These are phyloP conservation scores for Chamaecyparis obtusa DNA, from an alignment of 75 land plant genomes.

Conservation along the genomic window DNA sequence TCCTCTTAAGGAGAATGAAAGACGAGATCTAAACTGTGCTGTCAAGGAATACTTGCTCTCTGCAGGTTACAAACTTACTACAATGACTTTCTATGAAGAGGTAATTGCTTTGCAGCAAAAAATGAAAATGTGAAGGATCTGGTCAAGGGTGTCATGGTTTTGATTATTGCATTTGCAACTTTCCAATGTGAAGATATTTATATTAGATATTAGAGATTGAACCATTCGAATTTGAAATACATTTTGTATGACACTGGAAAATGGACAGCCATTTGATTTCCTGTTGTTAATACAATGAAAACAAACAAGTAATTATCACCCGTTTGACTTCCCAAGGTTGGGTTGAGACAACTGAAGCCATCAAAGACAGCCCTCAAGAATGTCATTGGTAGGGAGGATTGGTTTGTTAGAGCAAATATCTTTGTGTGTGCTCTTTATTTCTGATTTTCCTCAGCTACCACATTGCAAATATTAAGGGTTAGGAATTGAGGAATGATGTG, in stretches of 20 bases:
- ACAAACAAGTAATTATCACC: not conserved
- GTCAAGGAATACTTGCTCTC: constrained; percentile 87
- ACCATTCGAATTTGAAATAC: not conserved
- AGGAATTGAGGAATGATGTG: too few relatives aligned
- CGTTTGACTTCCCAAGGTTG: too few relatives aligned
- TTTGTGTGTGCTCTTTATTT: too few relatives aligned
- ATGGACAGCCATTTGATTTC: not conserved
- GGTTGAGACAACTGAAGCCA: too few relatives aligned
- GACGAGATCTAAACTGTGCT: constrained; percentile 84
- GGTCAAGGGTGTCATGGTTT: not conserved
- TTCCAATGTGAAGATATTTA: not conserved
- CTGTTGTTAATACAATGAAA: not conserved
- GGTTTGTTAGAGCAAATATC: too few relatives aligned
- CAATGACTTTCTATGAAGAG: constrained; percentile 99
- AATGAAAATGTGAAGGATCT: not conserved
- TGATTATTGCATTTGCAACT: not conserved
- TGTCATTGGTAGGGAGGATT: too few relatives aligned
- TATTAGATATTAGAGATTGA: not conserved
- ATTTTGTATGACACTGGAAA: not conserved
- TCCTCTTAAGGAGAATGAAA: constrained; percentile 71
- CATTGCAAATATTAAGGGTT: too few relatives aligned
- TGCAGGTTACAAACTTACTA: constrained; percentile 91
- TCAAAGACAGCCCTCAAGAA: too few relatives aligned
- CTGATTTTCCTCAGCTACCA: too few relatives aligned
- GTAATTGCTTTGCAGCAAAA: constrained; percentile 21